These are phyloP conservation scores for Fagus crenata DNA, from an alignment of 306 rosid genomes.

Conservation along the genomic window DNA sequence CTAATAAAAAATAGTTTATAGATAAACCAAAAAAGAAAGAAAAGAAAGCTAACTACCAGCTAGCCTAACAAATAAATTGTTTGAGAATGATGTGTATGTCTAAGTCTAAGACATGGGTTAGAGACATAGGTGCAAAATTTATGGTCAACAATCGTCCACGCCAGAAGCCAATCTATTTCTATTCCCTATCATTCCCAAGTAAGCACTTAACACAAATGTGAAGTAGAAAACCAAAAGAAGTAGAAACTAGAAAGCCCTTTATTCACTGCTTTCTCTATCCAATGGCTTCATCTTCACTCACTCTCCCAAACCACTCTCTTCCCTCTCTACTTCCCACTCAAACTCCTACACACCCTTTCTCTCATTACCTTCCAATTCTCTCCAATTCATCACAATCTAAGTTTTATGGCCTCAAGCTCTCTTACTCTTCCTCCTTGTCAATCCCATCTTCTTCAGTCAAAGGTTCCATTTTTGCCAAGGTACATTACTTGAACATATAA, in stretches of 20 bases:
- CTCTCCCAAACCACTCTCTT: constrained; percentile 51
- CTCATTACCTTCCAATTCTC: constrained; percentile 36
- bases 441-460: constrained; percentile 42
- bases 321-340: constrained; percentile 45
- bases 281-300: constrained; percentile 56
- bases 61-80: no score
- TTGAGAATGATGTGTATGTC: no score
- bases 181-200: not conserved
- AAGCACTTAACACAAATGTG: not conserved
- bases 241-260: not conserved
- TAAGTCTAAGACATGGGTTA: not conserved
- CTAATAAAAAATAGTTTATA: no score
- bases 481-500: constrained; percentile 27
- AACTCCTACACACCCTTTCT: constrained; percentile 44
- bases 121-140: not conserved
- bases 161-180: constrained; percentile 37
- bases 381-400: constrained; percentile 52
- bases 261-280: constrained; percentile 4
- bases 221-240: not conserved
- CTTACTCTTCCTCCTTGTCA: constrained; percentile 41
- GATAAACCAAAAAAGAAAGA: no score
- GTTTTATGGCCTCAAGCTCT: constrained; percentile 64
- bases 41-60: no score
- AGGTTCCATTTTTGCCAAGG: constrained; percentile 67
- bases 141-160: constrained; percentile 68